These are phyloP conservation scores for Epichloe coenophiala DNA, from an alignment of 2,329 filamentous ascomycete genomes.

Conservation along the genomic window DNA sequence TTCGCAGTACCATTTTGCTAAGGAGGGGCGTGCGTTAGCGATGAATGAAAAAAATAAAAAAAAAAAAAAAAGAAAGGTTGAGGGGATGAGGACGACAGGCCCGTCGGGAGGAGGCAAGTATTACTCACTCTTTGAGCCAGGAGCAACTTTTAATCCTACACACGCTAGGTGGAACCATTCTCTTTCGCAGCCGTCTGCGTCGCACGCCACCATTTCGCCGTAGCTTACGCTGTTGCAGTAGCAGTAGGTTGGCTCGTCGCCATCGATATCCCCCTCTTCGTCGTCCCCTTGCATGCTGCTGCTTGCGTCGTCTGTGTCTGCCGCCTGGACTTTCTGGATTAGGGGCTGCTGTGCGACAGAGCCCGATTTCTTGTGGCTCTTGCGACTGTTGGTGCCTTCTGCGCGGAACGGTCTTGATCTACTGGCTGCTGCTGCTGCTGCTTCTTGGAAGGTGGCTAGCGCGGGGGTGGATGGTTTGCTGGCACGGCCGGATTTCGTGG, in stretches of 20 bases:
- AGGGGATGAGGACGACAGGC: background rate
- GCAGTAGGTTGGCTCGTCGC: constrained; percentile 62
- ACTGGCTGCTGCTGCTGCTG: constrained; percentile 22
- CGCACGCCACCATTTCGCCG: constrained; percentile 75
- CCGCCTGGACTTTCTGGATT: constrained; percentile 16
- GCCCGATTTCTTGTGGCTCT: constrained; percentile 45
- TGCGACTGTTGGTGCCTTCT: constrained; percentile 30
- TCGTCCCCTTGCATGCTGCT: constrained; percentile 26
- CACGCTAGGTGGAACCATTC: constrained; percentile 81
- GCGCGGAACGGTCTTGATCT: constrained; percentile 39
- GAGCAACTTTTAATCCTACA: constrained; percentile 65
- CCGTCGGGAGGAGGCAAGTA: background rate
- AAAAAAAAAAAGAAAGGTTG: constrained; percentile 6
- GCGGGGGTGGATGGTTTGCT: constrained; percentile 56
- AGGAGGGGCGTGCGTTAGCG: background rate
- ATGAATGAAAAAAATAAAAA: constrained; percentile 9
- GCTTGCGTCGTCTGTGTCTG: constrained; percentile 28
- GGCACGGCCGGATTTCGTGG: constrained; percentile 51
- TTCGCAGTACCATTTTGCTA: constrained; percentile 73
- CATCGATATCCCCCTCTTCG: constrained; percentile 47
- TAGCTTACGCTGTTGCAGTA: constrained; percentile 72
- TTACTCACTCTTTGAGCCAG: constrained; percentile 58
- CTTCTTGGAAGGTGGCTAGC: constrained; percentile 44
- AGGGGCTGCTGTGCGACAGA: constrained; percentile 23
- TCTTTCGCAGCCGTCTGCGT: constrained; percentile 55